phyloP scores from a whole-genome alignment of 371 early-diverging fungal genomes.

The Actinomucor elegans region DNA sequence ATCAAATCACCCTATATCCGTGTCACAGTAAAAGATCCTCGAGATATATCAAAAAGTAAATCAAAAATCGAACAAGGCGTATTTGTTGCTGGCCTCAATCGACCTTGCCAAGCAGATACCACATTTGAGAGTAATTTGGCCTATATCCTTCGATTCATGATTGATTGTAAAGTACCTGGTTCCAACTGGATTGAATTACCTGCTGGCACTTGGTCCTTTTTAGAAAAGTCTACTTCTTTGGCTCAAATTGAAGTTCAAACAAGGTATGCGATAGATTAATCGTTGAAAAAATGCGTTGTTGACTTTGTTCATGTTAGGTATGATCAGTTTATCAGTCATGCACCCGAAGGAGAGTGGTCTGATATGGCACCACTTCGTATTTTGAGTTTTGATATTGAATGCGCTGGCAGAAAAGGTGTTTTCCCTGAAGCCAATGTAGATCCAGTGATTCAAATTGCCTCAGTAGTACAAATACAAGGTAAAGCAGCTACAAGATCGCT shows the following conservation, averaged over 20 bases:
- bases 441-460: constrained; percentile 99
- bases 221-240: constrained; percentile 49
- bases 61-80: constrained; percentile 58
- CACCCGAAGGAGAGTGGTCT: constrained; percentile 91
- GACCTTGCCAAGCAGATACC: constrained; percentile 46
- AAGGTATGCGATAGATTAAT: constrained; percentile 46
- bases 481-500: neutral
- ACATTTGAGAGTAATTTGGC: constrained; percentile 94
- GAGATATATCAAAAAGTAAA: constrained; percentile 38
- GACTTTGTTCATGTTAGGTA: constrained; percentile 33
- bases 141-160: constrained; percentile 96
- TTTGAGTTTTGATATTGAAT: constrained; percentile 99
- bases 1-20: constrained; percentile 68
- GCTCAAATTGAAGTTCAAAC: constrained; percentile 85
- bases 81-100: constrained; percentile 45
- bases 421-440: constrained; percentile 96
- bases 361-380: constrained; percentile 96
- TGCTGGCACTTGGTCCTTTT: constrained; percentile 61
- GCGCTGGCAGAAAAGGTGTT: constrained; percentile 94
- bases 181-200: constrained; percentile 95
- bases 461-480: constrained; percentile 90
- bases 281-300: too few species aligned
- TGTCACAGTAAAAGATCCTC: constrained; percentile 65
- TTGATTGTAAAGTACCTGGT: constrained; percentile 87
- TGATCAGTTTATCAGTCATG: constrained; percentile 80